These are phyloP conservation scores for Mycena filopes DNA, from an alignment of 768 basidiomycete species.

Conservation along the genomic window DNA sequence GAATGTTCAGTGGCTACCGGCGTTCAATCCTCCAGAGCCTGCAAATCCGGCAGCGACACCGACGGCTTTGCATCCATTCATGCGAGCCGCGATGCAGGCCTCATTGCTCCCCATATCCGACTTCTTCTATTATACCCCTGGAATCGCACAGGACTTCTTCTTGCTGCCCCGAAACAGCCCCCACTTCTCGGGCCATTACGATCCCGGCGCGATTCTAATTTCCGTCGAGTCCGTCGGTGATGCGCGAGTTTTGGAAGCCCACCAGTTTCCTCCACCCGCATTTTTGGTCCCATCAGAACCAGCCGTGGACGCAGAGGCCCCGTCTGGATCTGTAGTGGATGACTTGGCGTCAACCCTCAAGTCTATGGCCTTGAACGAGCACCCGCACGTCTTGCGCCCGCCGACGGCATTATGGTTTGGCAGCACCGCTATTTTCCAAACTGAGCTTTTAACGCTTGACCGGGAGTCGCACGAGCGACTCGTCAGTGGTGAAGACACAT, in stretches of 20 bases:
- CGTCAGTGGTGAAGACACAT: conserved; percentile 33
- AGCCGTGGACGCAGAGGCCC: conserved; percentile 13
- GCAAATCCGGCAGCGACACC: conserved; percentile 44
- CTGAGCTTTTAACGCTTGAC: conserved; percentile 58
- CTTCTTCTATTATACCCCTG: conserved; percentile 67
- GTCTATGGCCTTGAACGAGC: conserved; percentile 48
- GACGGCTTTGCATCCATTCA: conserved; percentile 56
- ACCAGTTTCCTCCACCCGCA: conserved; percentile 75
- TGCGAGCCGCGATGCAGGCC: conserved; percentile 71
- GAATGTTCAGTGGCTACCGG: conserved; percentile 74
- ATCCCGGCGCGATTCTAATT: conserved; percentile 75
- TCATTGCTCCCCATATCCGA: conserved; percentile 61
- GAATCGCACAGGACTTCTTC: conserved; percentile 80
- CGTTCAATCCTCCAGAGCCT: conserved; percentile 66
- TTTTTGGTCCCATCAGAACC: conserved; percentile 38
- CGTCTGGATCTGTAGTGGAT: conserved; percentile 42
- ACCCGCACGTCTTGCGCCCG: conserved; percentile 48
- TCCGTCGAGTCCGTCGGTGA: conserved; percentile 62
- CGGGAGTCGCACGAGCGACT: conserved; percentile 59
- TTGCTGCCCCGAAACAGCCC: conserved; percentile 77
- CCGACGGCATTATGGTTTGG: conserved; percentile 52
- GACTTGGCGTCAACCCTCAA: conserved; percentile 56
- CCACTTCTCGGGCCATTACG: conserved; percentile 73
- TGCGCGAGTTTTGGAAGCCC: conserved; percentile 66
- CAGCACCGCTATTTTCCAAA: conserved; percentile 51